Evolutionary conservation across 805 yeast genomes (phyloP), one percentile per base, ranked within the genome.

Genomic region (Candida oleophila): DNA sequence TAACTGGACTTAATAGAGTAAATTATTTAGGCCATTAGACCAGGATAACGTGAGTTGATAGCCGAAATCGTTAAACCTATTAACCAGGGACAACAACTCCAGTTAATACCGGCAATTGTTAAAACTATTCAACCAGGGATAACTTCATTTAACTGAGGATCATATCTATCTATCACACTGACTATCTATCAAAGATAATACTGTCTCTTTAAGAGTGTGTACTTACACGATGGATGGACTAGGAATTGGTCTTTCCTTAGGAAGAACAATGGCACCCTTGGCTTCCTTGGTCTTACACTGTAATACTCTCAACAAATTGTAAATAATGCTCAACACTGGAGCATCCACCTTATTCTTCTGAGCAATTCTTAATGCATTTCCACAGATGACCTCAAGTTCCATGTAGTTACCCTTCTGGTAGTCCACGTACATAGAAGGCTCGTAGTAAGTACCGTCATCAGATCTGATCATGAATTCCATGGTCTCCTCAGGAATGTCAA

Each of bases 371-470:
- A 60, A 51, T 1, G 57, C 50, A 40, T 59, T 58, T 1, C 65
- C 65, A 14, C 53, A 44, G 22, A 60, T 54, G 3, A 56, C 60
- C 44, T 60, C 62, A 20, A 54, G 40, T 47, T 60, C 65, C 7
- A 57, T 47, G 41, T 48, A 52, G 47, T 58, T 53, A 7, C 55
- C 56, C 44, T 60, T 59, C 19, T 54, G 51, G 19, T 49, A 32
- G 37, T 60, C 65, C 11, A 59, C 61, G 21, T 59, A 49, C 65
- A 60, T 60, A 22, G 63, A 60, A 19, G 65, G 65, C 9, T 55
- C 47, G 42, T 59, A 60, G 48, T 52, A 60, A 7, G 52, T 54
- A 25, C 55, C 56, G 16, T 43, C 54, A 33, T 50, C 54, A 3
- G 51, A 48, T 36, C 50, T 55, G 20, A 59, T 48, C 64, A 58